Percentiles rank a stretch among this genome's conserved stretches.
These are phyloP conservation scores for Wickerhamomyces chambardii DNA, from an alignment of 805 yeast species.

Conservation along the genomic window DNA sequence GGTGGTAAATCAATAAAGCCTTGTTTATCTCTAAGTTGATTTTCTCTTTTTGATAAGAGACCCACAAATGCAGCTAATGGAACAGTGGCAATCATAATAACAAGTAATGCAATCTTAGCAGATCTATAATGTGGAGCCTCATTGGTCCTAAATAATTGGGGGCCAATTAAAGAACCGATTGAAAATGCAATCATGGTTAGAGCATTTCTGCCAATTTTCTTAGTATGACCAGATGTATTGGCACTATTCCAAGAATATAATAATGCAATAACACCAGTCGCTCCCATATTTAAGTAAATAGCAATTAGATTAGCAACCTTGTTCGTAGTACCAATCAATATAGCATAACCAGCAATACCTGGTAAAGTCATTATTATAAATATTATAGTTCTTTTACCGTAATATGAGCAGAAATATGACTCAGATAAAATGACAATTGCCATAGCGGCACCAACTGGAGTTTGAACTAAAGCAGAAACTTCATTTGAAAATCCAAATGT, in stretches of 20 bases:
- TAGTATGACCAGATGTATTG: constrained; percentile 55
- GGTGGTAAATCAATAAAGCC: constrained; percentile 21
- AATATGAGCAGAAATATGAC: constrained; percentile 25
- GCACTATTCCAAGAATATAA: constrained; percentile 55
- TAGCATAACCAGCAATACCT: constrained; percentile 41
- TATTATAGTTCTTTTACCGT: constrained; percentile 26
- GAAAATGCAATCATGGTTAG: constrained; percentile 51
- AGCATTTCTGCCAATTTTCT: constrained; percentile 43
- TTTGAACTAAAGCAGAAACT: constrained; percentile 38
- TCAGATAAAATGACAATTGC: constrained; percentile 29
- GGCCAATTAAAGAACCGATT: constrained; percentile 51
- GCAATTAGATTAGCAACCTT: constrained; percentile 39
- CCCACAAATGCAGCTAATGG: constrained; percentile 35
- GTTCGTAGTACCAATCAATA: constrained; percentile 29
- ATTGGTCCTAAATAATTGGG: constrained; percentile 46
- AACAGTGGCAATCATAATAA: constrained; percentile 36
- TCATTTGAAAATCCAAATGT: constrained; percentile 35
- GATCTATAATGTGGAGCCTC: constrained; percentile 45
- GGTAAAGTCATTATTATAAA: constrained; percentile 30
- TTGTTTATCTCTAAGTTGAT: constrained; percentile 34
- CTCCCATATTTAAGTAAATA: constrained; percentile 41
- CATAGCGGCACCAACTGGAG: constrained; percentile 48
- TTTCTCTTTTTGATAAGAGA: constrained; percentile 36
- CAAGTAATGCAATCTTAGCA: constrained; percentile 49
- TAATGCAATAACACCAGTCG: constrained; percentile 48